phyloP scores from a whole-genome alignment of 2,329 filamentous ascomycete species.

The Fusarium scirpi region DNA sequence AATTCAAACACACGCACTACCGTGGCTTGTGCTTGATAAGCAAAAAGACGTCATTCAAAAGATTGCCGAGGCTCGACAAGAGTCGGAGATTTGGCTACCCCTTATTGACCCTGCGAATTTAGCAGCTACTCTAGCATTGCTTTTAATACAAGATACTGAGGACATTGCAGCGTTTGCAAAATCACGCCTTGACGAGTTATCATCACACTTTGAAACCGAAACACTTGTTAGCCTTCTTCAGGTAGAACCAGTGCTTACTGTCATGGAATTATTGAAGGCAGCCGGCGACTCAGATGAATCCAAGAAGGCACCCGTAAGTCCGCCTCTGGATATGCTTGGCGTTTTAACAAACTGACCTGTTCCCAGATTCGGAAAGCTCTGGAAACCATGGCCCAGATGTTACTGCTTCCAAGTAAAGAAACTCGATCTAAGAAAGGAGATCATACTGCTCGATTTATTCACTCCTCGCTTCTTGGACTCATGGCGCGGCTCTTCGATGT shows the following conservation, averaged over 20 bases:
- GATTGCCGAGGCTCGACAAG: conserved; percentile 82
- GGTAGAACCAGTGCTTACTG: conserved; percentile 79
- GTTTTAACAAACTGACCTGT: conserved; percentile 43
- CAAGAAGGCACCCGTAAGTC: conserved; percentile 67
- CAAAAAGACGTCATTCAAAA: conserved; percentile 82
- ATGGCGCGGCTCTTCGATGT: conserved; percentile 84
- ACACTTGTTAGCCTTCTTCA: conserved; percentile 77
- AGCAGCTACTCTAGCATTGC: conserved; percentile 67
- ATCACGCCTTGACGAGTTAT: conserved; percentile 75
- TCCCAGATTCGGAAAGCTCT: conserved; percentile 62
- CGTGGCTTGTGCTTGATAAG: conserved; percentile 84
- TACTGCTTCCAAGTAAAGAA: conserved; percentile 56
- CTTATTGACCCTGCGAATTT: conserved; percentile 69
- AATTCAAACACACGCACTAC: conserved; percentile 85
- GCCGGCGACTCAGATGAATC: conserved; percentile 75
- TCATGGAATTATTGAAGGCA: conserved; percentile 84
- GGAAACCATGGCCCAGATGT: conserved; percentile 58
- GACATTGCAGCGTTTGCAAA: conserved; percentile 75
- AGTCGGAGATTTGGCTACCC: conserved; percentile 69
- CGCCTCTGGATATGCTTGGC: not conserved
- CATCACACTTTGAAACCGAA: conserved; percentile 74
- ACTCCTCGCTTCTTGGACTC: conserved; percentile 86
- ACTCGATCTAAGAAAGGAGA: conserved; percentile 64
- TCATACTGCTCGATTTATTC: conserved; percentile 79
- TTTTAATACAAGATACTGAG: conserved; percentile 68